A percentile compares a stretch with the other conserved stretches of the same genome.
These are phyloP conservation scores for Phylloporus arenicola DNA, from an alignment of 768 basidiomycete genomes.

Conservation along the genomic window DNA sequence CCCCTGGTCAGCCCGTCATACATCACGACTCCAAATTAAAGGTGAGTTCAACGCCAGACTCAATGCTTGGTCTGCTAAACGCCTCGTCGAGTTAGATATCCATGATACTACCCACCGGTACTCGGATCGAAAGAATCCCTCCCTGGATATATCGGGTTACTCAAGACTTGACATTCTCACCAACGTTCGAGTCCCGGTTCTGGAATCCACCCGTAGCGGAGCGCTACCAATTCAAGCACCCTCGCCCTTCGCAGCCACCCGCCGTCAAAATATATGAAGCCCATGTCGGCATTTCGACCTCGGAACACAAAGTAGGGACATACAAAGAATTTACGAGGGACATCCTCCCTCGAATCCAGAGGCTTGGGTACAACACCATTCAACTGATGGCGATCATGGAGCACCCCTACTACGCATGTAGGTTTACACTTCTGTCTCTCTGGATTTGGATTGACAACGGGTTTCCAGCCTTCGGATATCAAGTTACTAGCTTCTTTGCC, in stretches of 20 bases:
- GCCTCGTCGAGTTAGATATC: conserved; percentile 60
- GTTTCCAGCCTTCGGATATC: conserved; percentile 87
- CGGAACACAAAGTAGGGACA: conserved; percentile 82
- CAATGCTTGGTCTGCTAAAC: not conserved
- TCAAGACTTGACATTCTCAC: conserved; percentile 84
- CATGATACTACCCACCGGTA: conserved; percentile 74
- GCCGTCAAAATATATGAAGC: conserved; percentile 90
- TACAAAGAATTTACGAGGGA: conserved; percentile 93
- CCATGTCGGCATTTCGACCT: conserved; percentile 93
- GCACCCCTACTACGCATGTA: conserved; percentile 96
- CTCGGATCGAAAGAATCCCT: conserved; percentile 86
- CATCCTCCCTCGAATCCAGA: conserved; percentile 80
- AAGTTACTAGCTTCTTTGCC: conserved; percentile 96
- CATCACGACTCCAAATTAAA: conserved; percentile 95
- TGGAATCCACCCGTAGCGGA: conserved; percentile 87
- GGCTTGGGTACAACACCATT: conserved; percentile 92
- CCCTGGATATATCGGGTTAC: conserved; percentile 95
- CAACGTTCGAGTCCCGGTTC: conserved; percentile 94
- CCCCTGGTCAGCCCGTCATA: conserved; percentile 72
- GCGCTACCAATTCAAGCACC: conserved; percentile 77
- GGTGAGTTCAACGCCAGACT: conserved; percentile 37
- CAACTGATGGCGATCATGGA: conserved; percentile 99
- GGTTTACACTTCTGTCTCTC: conserved; percentile 24
- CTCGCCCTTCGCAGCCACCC: conserved; percentile 59
- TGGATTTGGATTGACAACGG: not conserved